phyloP scores from a whole-genome alignment of 352 stramenopile species.

The Pythium diclinum region DNA sequence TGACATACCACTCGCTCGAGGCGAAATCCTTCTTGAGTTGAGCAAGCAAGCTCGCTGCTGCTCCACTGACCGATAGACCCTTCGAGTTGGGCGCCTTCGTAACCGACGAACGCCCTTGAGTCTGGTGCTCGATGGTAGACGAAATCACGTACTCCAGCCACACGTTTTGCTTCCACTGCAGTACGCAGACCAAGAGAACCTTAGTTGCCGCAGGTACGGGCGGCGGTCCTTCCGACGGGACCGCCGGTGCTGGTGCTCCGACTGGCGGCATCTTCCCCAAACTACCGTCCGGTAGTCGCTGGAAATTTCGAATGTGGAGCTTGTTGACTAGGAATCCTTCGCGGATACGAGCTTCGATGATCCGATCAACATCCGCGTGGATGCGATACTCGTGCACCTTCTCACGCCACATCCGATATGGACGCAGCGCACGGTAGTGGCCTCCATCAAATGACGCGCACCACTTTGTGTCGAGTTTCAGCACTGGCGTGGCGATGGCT shows the following conservation, averaged over 20 bases:
- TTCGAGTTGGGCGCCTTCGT: slow-evolving; percentile 5
- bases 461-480: slow-evolving; percentile 67
- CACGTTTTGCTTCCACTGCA: slow-evolving; percentile 88
- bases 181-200: slow-evolving; percentile 75
- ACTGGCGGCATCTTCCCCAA: slow-evolving; percentile 16
- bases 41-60: not conserved
- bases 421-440: slow-evolving; percentile 61
- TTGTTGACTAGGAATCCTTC: slow-evolving; percentile 88
- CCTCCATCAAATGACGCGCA: slow-evolving; percentile 67
- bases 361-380: slow-evolving; percentile 71
- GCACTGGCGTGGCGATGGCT: slow-evolving; percentile 56
- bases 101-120: not conserved
- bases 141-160: slow-evolving; percentile 88
- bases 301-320: slow-evolving; percentile 41
- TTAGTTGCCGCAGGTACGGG: slow-evolving; percentile 37
- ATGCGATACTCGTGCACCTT: slow-evolving; percentile 89
- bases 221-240: not conserved
- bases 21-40: slow-evolving; percentile 19
- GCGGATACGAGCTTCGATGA: slow-evolving; percentile 74
- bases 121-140: slow-evolving; percentile 49
- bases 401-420: slow-evolving; percentile 85
- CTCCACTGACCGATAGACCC: not conserved
- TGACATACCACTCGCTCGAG: slow-evolving; percentile 76
- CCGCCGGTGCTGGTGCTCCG: not conserved
- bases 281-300: slow-evolving; percentile 25